Conservation (phyloP, 805 yeast genomes). For the Monosporozyma aquatica region DNA sequence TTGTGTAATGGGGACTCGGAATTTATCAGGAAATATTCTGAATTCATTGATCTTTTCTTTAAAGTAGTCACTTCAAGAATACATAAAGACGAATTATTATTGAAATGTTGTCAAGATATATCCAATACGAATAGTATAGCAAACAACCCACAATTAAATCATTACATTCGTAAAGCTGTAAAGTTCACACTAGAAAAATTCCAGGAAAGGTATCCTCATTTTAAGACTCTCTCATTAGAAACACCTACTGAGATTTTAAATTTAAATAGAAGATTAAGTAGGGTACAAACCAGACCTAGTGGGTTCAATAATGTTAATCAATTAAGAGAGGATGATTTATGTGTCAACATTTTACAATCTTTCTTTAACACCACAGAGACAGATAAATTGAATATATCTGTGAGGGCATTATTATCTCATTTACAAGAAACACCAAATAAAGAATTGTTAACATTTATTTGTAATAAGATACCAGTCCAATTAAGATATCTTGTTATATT, state of each 20-base stretch:
- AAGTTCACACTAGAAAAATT: slow-evolving; percentile 18
- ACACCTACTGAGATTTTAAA: slow-evolving; percentile 5
- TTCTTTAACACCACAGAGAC: slow-evolving; percentile 58
- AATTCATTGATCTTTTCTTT: slow-evolving; percentile 29
- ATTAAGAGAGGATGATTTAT: slow-evolving; percentile 22
- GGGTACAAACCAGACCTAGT: slow-evolving; percentile 24
- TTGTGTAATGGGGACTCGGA: slow-evolving; percentile 56
- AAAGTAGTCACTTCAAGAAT: slow-evolving; percentile 18
- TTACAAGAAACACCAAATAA: slow-evolving; percentile 31
- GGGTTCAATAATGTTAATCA: slow-evolving; percentile 23
- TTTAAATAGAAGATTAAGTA: slow-evolving; percentile 22
- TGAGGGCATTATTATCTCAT: slow-evolving; percentile 43
- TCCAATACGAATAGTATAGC: slow-evolving; percentile 25
- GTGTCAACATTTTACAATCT: slow-evolving; percentile 40
- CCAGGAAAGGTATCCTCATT: slow-evolving; percentile 23
- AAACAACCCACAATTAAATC: slow-evolving; percentile 22
- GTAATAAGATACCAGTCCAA: slow-evolving; percentile 75
- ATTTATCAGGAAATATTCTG: slow-evolving; percentile 41
- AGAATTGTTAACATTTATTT: slow-evolving; percentile 50
- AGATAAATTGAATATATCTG: slow-evolving; percentile 49
- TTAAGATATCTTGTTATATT: slow-evolving; percentile 56
- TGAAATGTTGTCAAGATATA: slow-evolving; percentile 28
- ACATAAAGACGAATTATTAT: slow-evolving; percentile 23
- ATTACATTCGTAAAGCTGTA: slow-evolving; percentile 21
- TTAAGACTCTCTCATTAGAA: slow-evolving; percentile 10